Conservation (phyloP, 78 protist genomes). For the Salpingoeca rosetta region DNA sequence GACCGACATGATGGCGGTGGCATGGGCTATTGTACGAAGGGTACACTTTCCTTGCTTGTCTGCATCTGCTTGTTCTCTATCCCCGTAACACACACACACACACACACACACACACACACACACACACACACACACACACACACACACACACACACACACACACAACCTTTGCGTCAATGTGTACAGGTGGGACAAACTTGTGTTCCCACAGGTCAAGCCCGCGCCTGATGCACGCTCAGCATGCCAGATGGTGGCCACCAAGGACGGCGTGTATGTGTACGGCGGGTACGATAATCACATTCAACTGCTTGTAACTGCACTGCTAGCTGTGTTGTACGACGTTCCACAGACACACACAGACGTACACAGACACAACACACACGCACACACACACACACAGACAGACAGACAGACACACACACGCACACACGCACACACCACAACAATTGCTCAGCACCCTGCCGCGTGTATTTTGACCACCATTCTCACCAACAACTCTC, state of each 20-base stretch:
- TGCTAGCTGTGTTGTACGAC: too few relatives aligned
- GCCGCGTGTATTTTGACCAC: too few relatives aligned
- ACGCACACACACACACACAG: background rate
- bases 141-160: background rate
- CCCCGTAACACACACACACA: background rate
- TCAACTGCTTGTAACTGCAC: too few relatives aligned
- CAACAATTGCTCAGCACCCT: too few relatives aligned
- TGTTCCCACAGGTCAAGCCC: background rate
- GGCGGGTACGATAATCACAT: background rate
- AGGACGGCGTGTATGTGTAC: background rate
- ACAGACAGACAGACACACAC: too few relatives aligned
- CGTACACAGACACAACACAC: too few relatives aligned
- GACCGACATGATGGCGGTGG: too few relatives aligned
- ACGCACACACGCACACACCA: too few relatives aligned
- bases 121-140: background rate
- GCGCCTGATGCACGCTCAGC: background rate
- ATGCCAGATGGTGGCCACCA: background rate
- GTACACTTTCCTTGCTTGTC: background rate
- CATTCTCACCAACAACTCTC: too few relatives aligned
- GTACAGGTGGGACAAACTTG: slow-evolving; percentile 1
- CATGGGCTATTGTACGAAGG: too few relatives aligned
- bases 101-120: background rate
- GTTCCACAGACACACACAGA: background rate
- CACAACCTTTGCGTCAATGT: background rate
- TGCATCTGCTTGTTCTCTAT: background rate